A percentile compares a stretch with the other conserved stretches of the same genome.
These are phyloP conservation scores for Picea sitchensis DNA, from an alignment of 75 land plant species.

Conservation along the genomic window DNA sequence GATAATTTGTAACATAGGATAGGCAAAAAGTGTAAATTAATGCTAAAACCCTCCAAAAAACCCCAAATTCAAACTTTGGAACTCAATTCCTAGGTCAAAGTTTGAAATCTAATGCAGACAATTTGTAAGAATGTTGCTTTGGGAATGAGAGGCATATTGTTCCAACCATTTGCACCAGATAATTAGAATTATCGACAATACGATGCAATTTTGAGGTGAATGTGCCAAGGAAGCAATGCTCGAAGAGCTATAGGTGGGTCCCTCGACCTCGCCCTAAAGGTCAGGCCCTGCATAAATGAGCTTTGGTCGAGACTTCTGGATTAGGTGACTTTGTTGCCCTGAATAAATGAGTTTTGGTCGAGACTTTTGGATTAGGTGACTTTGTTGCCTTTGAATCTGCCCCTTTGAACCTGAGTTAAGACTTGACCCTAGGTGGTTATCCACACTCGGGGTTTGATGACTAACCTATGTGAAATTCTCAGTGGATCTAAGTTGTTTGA, in stretches of 20 bases:
- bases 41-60: background rate
- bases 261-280: background rate
- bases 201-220: background rate
- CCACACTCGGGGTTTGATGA: background rate
- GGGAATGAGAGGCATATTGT: background rate
- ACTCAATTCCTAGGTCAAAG: background rate
- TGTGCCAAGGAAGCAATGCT: slow-evolving; percentile 11
- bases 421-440: background rate
- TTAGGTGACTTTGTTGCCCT: background rate
- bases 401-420: background rate
- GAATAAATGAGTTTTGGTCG: background rate
- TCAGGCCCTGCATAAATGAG: background rate
- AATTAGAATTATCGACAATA: background rate
- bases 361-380: background rate
- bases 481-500: too few species aligned
- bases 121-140: background rate
- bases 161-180: background rate
- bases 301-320: slow-evolving; percentile 24
- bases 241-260: too few species aligned
- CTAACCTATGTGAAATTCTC: too few species aligned
- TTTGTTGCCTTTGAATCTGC: background rate
- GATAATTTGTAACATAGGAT: background rate
- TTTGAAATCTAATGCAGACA: background rate
- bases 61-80: background rate
- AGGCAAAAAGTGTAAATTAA: background rate